Evolutionary conservation across 306 rosid genomes (phyloP), one percentile per base, ranked within the genome.

Genomic region (Sphenostylis stenocarpa): DNA sequence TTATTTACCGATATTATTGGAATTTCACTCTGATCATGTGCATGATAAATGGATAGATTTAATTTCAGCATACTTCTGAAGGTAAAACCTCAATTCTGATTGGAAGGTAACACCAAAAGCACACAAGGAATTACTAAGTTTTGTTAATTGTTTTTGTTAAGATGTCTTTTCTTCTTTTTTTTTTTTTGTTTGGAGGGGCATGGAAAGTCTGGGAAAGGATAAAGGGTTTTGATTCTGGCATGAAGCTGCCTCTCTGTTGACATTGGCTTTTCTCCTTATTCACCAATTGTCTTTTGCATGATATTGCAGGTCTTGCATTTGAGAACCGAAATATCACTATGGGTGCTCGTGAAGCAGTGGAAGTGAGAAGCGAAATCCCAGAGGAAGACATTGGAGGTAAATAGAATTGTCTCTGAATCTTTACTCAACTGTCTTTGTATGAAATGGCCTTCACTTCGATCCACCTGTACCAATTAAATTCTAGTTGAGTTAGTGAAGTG

Each of bases 321-420:
- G 67, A 72, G 33, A 45, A 36, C 29, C 55, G 76, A 48, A n/a
- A 80, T 29, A 7, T 67, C 14, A 70, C 73, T 6, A 48, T 61
- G 33, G 77, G 23, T 80, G 80, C 19, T 29, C 63, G 51, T 67
- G 3, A 76, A 9, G 21, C 39, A 26, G n/a, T 34, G 34, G 44
- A 53, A 67, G 76, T 73, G 70, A 48, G 65, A 70, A 77, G 7
- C 23, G 87, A 83, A 80, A 69, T 73, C 70, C 45, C 72, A 26
- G 79, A 73, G 77, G 78, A 72, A 29, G 79, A 39, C 29, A 48
- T 72, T 0, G 85, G 62, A 83, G 85, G 87, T 77, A 67, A 72
- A 24, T 62, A 53, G 70, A 47, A 73, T 61, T 67, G 6, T 28
- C 67, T 53, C 47, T 81, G 29, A 4, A 28, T 51, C 39, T 61